Conservation (phyloP, 2,329 filamentous ascomycete genomes). For the Ophiostoma quercus region DNA sequence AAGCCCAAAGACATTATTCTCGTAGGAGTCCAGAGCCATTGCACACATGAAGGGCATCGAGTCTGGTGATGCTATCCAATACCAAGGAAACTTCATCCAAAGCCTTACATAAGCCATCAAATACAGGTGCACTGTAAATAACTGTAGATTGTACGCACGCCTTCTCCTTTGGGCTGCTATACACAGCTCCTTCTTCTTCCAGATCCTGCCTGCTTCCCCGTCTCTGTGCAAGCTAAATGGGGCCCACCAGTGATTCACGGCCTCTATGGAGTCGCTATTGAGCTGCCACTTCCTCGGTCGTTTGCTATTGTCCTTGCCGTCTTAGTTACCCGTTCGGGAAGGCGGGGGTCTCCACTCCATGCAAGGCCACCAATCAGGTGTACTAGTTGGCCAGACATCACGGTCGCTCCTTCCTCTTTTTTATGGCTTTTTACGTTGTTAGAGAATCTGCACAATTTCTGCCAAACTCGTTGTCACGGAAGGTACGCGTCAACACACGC, state of each 20-base stretch:
- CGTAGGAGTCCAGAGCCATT: no score
- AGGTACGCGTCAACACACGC: neutral
- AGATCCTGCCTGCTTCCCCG: neutral
- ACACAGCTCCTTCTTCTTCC: no score
- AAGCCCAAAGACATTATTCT: no score
- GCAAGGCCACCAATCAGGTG: constrained; percentile 11
- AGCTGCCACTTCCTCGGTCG: neutral
- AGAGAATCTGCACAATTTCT: neutral
- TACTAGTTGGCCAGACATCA: neutral
- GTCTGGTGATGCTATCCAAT: neutral
- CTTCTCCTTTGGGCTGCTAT: neutral
- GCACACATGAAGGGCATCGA: neutral
- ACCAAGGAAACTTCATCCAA: neutral
- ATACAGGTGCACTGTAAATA: no score
- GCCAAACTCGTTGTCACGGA: neutral
- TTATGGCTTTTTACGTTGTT: no score
- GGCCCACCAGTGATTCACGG: neutral
- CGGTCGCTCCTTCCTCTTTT: constrained; percentile 19
- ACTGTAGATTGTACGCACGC: neutral
- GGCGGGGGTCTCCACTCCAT: neutral
- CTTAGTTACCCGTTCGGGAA: neutral
- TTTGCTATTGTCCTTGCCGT: neutral
- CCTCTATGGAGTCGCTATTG: neutral
- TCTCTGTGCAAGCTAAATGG: neutral
- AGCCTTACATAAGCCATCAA: neutral